phyloP scores from a whole-genome alignment of 306 rosid genomes.

The Quercus agrifolia region DNA sequence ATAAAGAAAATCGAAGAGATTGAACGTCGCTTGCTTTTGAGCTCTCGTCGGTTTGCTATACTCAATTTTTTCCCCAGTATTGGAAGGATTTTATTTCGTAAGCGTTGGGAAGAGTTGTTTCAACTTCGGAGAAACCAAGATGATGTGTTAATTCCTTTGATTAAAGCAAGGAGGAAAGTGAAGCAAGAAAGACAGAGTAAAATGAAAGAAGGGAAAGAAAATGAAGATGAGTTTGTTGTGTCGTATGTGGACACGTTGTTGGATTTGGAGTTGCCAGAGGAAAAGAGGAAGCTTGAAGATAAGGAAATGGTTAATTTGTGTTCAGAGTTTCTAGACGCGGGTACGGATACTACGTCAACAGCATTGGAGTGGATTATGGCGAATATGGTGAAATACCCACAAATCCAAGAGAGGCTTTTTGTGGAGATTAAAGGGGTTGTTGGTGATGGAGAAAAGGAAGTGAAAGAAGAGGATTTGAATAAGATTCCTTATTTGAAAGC shows the following conservation, averaged over 20 bases:
- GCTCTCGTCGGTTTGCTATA: background rate
- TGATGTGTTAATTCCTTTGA: background rate
- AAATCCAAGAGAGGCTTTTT: background rate
- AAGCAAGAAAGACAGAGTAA: background rate
- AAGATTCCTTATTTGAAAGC: too few species aligned
- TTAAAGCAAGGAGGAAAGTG: background rate
- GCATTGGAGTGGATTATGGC: background rate
- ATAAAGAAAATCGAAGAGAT: too few species aligned
- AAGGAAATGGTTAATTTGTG: background rate
- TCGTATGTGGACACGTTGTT: background rate
- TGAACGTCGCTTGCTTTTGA: background rate
- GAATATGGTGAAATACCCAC: background rate
- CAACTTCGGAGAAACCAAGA: background rate
- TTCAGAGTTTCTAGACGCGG: too few species aligned
- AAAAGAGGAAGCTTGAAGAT: background rate
- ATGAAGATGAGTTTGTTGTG: background rate
- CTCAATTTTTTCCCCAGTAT: background rate
- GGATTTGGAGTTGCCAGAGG: slow-evolving; percentile 6
- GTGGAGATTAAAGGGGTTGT: background rate
- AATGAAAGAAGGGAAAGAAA: background rate
- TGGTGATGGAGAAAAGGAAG: background rate
- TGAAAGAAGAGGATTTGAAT: too few species aligned
- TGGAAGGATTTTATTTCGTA: background rate
- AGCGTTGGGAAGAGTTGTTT: background rate
- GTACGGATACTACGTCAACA: too few species aligned